Base-by-base conservation (phyloP, 208 protist genomes). In the Strigomonas oncopelti region DNA sequence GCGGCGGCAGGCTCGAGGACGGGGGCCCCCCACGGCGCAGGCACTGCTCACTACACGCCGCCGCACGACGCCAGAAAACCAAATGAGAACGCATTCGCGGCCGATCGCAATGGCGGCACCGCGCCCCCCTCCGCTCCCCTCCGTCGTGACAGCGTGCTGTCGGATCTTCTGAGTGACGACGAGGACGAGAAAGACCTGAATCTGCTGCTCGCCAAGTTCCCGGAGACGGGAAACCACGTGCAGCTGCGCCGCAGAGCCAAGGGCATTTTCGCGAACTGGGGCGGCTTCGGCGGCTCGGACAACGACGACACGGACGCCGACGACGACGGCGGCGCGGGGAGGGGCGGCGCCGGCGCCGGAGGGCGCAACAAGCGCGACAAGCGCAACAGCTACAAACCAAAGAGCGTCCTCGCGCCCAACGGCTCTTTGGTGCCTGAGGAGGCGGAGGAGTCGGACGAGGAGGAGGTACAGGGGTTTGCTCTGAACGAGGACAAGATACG, bases 141-240 rank as follows among this genome's bases (percentile, higher is more conserved):
- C 3, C 42, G 42, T 1, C 16, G 42, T 14, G 13, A 9, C 13
- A 48, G 42, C 42, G 42, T 4, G 42, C 16, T 48, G 13, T 64
- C 60, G 2, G 38, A 34, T 31, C 38, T 64, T 4, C 38, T 64
- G 5, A 54, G 36, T 31, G 60, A 64, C 32, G 70, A 70, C 31
- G 74, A 76, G 31, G 78, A 81, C 53, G 66, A 81, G 38, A 29
- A 75, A 28, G 60, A 76, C 16, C 72, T 87, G 38, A 67, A 82
- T 45, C 42, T 83, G 24, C 87, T 90, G 54, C 60, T 89, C 9
- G 74, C 71, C 27, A 77, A 83, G 62, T 89, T 93, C 62, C 87
- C 87, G 0, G 80, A 93, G 54, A 74, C 84, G 48, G 65, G 76
- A 60, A 32, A 76, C 14, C 87, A 93, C 60, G 84, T 93, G 48